Percentiles rank a stretch among this genome's conserved stretches.
Evolutionary conservation across 2,329 filamentous ascomycete genomes (phyloP).

Genomic region (Aspergillus aculeatinus): DNA sequence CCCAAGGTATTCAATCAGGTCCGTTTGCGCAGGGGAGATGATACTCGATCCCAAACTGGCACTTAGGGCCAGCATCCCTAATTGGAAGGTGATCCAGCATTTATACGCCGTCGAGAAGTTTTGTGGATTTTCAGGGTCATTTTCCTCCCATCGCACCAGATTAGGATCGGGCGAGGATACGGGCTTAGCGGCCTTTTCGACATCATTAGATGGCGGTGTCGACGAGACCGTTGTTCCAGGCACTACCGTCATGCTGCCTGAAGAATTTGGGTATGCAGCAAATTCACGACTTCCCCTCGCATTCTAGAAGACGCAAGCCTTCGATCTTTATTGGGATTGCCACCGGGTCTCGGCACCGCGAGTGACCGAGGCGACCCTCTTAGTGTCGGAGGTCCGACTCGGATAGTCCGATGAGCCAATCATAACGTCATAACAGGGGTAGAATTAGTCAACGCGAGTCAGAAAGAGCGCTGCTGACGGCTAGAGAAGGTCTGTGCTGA

Average conservation of each 20-base stretch:
- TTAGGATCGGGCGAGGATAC: background rate
- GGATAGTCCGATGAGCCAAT: background rate
- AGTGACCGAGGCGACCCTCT: background rate
- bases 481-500: background rate
- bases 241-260: background rate
- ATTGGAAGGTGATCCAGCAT: conserved; percentile 49
- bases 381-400: background rate
- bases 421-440: background rate
- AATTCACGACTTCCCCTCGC: background rate
- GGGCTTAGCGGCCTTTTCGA: background rate
- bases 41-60: conserved; percentile 53
- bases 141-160: conserved; percentile 4
- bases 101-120: conserved; percentile 49
- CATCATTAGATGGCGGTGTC: background rate
- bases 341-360: background rate
- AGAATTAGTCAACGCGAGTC: background rate
- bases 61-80: conserved; percentile 51
- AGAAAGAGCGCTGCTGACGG: background rate
- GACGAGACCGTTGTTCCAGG: background rate
- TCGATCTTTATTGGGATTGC: background rate
- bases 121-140: conserved; percentile 41
- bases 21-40: conserved; percentile 48
- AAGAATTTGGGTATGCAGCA: background rate
- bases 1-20: conserved; percentile 43
- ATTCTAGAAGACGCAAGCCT: background rate